Evolutionary conservation across 1,284 basidiomycete genomes (phyloP).

Genomic region (Chalciporus sp.): DNA sequence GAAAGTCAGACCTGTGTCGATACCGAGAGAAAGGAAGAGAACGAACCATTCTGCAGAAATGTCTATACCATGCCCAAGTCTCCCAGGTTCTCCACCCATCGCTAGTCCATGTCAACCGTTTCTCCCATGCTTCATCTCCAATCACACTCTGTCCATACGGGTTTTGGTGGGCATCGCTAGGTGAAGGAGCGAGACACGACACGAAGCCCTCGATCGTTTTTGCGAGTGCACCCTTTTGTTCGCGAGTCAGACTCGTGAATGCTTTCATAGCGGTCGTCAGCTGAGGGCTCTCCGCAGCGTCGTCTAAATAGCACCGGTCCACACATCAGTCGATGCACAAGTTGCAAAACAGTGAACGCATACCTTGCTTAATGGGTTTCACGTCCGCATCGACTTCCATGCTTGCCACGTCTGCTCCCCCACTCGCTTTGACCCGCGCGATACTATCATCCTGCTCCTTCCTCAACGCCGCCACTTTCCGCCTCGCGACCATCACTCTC

Average conservation of each 20-base stretch:
- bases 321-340: neutral
- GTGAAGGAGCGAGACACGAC: constrained; percentile 51
- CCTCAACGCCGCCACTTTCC: constrained; percentile 71
- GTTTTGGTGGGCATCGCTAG: constrained; percentile 44
- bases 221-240: constrained; percentile 73
- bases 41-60: constrained; percentile 78
- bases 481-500: constrained; percentile 74
- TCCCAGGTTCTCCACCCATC: constrained; percentile 81
- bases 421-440: constrained; percentile 70
- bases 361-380: constrained; percentile 43
- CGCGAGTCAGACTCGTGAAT: constrained; percentile 67
- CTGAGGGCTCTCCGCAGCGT: constrained; percentile 63
- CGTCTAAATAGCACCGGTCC: constrained; percentile 37
- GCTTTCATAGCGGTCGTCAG: constrained; percentile 72
- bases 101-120: constrained; percentile 66
- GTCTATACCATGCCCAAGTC: constrained; percentile 85
- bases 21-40: neutral
- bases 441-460: constrained; percentile 87
- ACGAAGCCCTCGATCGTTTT: constrained; percentile 74
- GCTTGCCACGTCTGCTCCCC: constrained; percentile 41
- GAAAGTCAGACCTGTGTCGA: neutral
- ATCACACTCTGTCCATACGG: constrained; percentile 52
- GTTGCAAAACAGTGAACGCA: neutral
- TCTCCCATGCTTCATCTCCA: constrained; percentile 65
- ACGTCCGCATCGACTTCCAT: constrained; percentile 77